Base-by-base conservation (phyloP, 2,329 filamentous ascomycete species). In the Claviceps monticola region DNA sequence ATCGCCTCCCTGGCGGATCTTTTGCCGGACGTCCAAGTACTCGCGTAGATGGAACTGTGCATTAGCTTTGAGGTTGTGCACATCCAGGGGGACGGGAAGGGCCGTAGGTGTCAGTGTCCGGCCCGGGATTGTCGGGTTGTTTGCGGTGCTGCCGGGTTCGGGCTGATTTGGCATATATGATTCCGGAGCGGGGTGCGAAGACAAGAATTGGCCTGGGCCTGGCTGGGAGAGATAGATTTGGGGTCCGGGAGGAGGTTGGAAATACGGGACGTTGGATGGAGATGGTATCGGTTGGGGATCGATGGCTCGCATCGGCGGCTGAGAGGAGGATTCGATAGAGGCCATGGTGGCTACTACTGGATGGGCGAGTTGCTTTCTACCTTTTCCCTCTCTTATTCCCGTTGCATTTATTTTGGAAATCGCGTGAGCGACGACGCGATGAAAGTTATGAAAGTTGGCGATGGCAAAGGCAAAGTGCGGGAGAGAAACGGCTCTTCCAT, bases 21-120 rank as follows among this genome's bases (percentile, higher is more conserved):
- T 63, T 17, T 58, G 59, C 56, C 64, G 63, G 16, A 70, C 55
- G 3, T 58, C 59, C 19, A 68, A 52, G 48, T 66, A 67, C 56
- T 71, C 67, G 37, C 62, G 61, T 48, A 72, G 52, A 4, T 64
- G 62, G 51, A 64, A 64, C 47, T 68, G 66, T 44, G 65, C 68
- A 52, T 60, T 68, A 4, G 60, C 60, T 55, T 60, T 64, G 49
- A 68, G 46, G 48, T 54, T 56, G 14, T 53, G 58, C 7, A 65
- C 55, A 34, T 60, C 59, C 5, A 70, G 61, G 23, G 59, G 53
- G 8, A 58, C 55, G 13, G 52, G 53, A 21, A 62, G 56, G 14
- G 58, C 51, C 14, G 57, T 51, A 16, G 59, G 57, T 6, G 54
- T 56, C 50, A 58, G 29, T 17, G 55, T 48, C 58, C 49, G 55